phyloP scores from a whole-genome alignment of 306 rosid species.

The Cucurbita argyrosperma region DNA sequence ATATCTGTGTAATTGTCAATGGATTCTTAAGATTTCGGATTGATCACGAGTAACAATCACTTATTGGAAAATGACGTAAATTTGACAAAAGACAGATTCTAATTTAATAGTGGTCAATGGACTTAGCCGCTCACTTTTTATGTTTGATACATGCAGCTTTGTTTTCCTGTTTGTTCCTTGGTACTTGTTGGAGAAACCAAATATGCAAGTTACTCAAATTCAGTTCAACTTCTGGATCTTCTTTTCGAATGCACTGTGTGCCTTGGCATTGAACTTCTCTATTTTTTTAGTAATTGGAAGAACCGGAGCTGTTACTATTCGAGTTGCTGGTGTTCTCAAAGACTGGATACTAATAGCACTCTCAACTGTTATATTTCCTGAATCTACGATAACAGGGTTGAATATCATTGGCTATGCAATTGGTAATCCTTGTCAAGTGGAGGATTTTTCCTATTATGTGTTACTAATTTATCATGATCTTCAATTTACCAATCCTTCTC shows the following conservation, averaged over 20 bases:
- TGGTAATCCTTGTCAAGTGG: slow-evolving; percentile 28
- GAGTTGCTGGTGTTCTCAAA: slow-evolving; percentile 91
- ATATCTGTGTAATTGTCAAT: not conserved
- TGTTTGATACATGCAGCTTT: slow-evolving; percentile 48
- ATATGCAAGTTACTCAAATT: slow-evolving; percentile 67
- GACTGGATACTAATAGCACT: slow-evolving; percentile 97
- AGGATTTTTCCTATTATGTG: not conserved
- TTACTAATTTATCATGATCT: not conserved
- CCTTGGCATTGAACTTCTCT: slow-evolving; percentile 90
- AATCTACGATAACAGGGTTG: slow-evolving; percentile 71
- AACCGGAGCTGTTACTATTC: slow-evolving; percentile 91
- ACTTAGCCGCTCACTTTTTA: not conserved
- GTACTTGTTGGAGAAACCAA: slow-evolving; percentile 80
- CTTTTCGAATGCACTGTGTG: slow-evolving; percentile 82
- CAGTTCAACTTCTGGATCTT: slow-evolving; percentile 92
- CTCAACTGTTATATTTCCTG: slow-evolving; percentile 87
- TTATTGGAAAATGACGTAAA: not conserved
- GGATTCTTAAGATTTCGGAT: not conserved
- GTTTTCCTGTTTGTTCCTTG: slow-evolving; percentile 80
- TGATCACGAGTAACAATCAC: not conserved
- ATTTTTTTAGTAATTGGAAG: slow-evolving; percentile 84
- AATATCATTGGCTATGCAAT: slow-evolving; percentile 89
- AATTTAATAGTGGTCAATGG: not conserved
- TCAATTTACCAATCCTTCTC: not conserved
- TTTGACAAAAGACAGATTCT: not conserved